phyloP scores from a whole-genome alignment of 176 grass and related monocot genomes.

The Stipa capillata region DNA sequence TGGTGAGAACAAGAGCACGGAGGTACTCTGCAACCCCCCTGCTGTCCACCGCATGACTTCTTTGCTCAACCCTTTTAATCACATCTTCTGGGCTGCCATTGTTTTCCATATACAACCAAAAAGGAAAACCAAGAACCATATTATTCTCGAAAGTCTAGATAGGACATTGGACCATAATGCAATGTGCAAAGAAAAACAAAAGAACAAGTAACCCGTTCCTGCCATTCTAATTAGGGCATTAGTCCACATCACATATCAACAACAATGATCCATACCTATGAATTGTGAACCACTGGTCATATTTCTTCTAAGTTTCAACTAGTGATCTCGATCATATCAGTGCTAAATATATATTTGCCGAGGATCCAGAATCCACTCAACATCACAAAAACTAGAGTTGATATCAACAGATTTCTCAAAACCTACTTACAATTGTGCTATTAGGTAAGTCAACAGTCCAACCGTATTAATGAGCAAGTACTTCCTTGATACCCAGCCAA shows the following conservation, averaged over 20 bases:
- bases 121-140: not conserved
- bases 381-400: not conserved
- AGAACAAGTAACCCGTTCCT: not conserved
- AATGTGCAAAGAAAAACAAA: not conserved
- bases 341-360: not conserved
- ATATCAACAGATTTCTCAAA: not conserved
- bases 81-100: slow-evolving; percentile 73
- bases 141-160: not conserved
- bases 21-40: slow-evolving; percentile 88
- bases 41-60: slow-evolving; percentile 89
- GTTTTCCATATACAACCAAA: slow-evolving; percentile 6
- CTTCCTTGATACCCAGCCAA: not conserved
- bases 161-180: not conserved
- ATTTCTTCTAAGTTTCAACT: not conserved
- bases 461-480: not conserved
- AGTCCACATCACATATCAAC: not conserved
- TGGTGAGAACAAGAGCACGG: slow-evolving; percentile 82
- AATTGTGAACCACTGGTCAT: not conserved
- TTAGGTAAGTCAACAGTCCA: not conserved
- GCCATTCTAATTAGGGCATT: not conserved
- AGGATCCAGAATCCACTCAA: not conserved
- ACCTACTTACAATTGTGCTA: not conserved
- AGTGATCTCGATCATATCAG: not conserved
- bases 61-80: slow-evolving; percentile 90
- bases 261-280: not conserved